Evolutionary conservation across 306 rosid species (phyloP).

Genomic region (Phaseolus lunatus): DNA sequence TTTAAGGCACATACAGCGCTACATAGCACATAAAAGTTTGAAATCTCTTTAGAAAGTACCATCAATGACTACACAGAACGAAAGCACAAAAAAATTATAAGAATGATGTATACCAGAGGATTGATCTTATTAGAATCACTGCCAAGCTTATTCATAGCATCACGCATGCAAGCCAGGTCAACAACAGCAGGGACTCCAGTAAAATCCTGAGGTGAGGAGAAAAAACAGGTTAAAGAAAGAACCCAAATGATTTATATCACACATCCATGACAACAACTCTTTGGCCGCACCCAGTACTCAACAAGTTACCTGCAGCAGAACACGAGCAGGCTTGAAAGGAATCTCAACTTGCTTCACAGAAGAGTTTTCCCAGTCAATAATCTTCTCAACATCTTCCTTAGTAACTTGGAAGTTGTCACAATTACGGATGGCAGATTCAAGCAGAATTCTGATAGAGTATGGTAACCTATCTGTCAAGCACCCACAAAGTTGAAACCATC

Average conservation of each 20-base stretch:
- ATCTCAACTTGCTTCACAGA: constrained; percentile 89
- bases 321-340: constrained; percentile 99
- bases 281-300: neutral
- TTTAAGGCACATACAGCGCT: neutral
- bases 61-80: constrained; percentile 29
- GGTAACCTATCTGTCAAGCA: constrained; percentile 82
- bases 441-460: constrained; percentile 85
- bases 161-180: constrained; percentile 98
- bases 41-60: constrained; percentile 14
- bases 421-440: constrained; percentile 93
- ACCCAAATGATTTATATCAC: neutral
- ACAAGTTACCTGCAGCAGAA: constrained; percentile 86
- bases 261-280: constrained; percentile 13
- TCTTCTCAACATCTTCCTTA: constrained; percentile 94
- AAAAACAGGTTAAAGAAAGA: constrained; percentile 24
- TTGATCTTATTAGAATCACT: constrained; percentile 95
- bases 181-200: constrained; percentile 99
- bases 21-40: neutral
- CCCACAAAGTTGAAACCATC: constrained; percentile 26
- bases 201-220: constrained; percentile 68
- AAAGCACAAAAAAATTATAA: constrained; percentile 27
- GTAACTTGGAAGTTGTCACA: constrained; percentile 96
- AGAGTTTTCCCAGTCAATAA: constrained; percentile 89
- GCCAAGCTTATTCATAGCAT: constrained; percentile 97
- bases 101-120: constrained; percentile 73